Percentiles rank a stretch among this genome's conserved stretches.
Conservation (phyloP, 768 basidiomycete species). For the Russula vinacea region DNA sequence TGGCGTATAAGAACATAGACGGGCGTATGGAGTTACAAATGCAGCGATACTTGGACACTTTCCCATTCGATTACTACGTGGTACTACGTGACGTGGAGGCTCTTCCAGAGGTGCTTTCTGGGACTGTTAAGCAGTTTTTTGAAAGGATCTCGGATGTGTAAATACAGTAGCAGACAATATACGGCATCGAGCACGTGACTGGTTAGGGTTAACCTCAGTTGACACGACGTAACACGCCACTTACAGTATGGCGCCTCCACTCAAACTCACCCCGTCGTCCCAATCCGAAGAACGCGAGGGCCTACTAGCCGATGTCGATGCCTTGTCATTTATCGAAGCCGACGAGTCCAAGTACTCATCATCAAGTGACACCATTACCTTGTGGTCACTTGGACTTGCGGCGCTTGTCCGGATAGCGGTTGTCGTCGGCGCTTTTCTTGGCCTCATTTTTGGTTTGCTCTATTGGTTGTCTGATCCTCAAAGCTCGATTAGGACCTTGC, state of each 20-base stretch:
- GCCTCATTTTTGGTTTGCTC: constrained; percentile 10
- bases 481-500: constrained; percentile 20
- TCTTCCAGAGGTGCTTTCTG: constrained; percentile 83
- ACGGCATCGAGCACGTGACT: neutral
- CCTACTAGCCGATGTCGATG: constrained; percentile 27
- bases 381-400: constrained; percentile 21
- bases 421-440: constrained; percentile 6
- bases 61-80: constrained; percentile 97
- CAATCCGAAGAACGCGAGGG: constrained; percentile 30
- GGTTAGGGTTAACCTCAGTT: too few relatives aligned
- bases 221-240: neutral
- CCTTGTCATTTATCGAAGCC: neutral
- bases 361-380: neutral
- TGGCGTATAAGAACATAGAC: constrained; percentile 75
- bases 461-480: constrained; percentile 15
- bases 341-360: neutral
- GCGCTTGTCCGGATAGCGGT: neutral
- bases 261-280: neutral
- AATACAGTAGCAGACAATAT: constrained; percentile 28
- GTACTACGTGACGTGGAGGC: constrained; percentile 89
- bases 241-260: constrained; percentile 2
- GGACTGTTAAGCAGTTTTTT: constrained; percentile 90
- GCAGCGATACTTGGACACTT: constrained; percentile 88
- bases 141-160: constrained; percentile 68
- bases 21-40: constrained; percentile 85